These are phyloP conservation scores for Fusarium sp. DNA, from an alignment of 2,329 filamentous ascomycete species.

Conservation along the genomic window DNA sequence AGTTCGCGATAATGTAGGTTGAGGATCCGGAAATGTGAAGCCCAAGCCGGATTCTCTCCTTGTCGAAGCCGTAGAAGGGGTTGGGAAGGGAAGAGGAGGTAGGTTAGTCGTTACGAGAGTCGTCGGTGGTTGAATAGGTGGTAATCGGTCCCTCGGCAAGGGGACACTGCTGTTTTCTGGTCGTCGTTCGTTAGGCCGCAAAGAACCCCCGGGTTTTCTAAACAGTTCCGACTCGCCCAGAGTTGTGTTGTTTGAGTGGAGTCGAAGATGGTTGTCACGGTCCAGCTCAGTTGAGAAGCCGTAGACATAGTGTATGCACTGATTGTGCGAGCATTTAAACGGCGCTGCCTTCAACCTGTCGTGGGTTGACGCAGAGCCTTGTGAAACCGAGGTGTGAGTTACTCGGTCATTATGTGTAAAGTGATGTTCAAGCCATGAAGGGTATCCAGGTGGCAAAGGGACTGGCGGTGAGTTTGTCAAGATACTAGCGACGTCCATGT, in stretches of 20 bases:
- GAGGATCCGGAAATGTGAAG: conserved; percentile 53
- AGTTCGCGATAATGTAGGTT: conserved; percentile 48
- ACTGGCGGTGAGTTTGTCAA: conserved; percentile 43
- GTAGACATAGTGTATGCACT: conserved; percentile 65
- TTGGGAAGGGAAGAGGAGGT: conserved; percentile 44
- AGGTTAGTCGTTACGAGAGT: conserved; percentile 43
- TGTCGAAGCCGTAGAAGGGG: conserved; percentile 42
- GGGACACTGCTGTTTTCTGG: conserved; percentile 27
- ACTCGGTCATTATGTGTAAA: conserved; percentile 58
- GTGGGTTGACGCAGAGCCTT: conserved; percentile 22
- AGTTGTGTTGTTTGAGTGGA: conserved; percentile 51
- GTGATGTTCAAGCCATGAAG: conserved; percentile 62
- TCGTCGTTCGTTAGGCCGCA: conserved; percentile 21
- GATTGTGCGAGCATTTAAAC: conserved; percentile 64
- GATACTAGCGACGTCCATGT: conserved; percentile 46
- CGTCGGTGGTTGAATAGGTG: conserved; percentile 53
- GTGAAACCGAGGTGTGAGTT: conserved; percentile 48
- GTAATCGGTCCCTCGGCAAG: conserved; percentile 37
- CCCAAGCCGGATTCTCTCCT: conserved; percentile 41
- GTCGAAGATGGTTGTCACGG: conserved; percentile 59
- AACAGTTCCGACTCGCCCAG: conserved; percentile 58
- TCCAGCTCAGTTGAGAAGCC: conserved; percentile 61
- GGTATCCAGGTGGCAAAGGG: conserved; percentile 57
- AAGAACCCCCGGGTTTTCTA: conserved; percentile 37
- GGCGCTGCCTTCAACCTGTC: conserved; percentile 36